Evolutionary conservation across 2,329 filamentous ascomycete genomes (phyloP).

Genomic region (Penicillium nordicum): DNA sequence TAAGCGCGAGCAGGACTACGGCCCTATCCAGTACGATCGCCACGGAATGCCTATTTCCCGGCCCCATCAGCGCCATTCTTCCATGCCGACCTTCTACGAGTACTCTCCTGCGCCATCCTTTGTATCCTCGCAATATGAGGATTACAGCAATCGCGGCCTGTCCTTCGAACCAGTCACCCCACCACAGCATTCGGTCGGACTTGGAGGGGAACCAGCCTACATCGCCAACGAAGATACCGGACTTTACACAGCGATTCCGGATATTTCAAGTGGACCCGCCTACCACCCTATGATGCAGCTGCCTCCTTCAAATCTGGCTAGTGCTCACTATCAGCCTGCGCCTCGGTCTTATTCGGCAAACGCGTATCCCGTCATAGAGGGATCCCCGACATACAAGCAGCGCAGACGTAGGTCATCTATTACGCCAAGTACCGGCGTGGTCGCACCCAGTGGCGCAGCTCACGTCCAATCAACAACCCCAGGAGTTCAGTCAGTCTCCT

Average conservation of each 20-base stretch:
- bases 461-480: slow-evolving; percentile 45
- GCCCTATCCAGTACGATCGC: slow-evolving; percentile 82
- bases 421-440: slow-evolving; percentile 71
- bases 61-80: slow-evolving; percentile 86
- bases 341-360: slow-evolving; percentile 66
- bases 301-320: slow-evolving; percentile 77
- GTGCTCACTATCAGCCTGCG: slow-evolving; percentile 72
- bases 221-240: slow-evolving; percentile 98
- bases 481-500: slow-evolving; percentile 42
- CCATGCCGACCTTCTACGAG: slow-evolving; percentile 98
- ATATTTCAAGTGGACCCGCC: slow-evolving; percentile 69
- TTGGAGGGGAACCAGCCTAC: slow-evolving; percentile 87
- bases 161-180: slow-evolving; percentile 97
- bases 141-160: slow-evolving; percentile 93
- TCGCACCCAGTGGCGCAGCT: slow-evolving; percentile 54
- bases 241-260: slow-evolving; percentile 90
- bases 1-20: slow-evolving; percentile 85
- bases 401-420: slow-evolving; percentile 89
- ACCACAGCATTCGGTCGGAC: slow-evolving; percentile 79
- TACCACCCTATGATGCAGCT: slow-evolving; percentile 90
- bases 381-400: slow-evolving; percentile 98
- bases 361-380: slow-evolving; percentile 94
- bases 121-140: slow-evolving; percentile 96
- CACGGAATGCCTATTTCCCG: slow-evolving; percentile 82
- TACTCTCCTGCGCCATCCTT: slow-evolving; percentile 98